Conservation (phyloP, 2,329 filamentous ascomycete species). For the Nothophoma quercina region DNA sequence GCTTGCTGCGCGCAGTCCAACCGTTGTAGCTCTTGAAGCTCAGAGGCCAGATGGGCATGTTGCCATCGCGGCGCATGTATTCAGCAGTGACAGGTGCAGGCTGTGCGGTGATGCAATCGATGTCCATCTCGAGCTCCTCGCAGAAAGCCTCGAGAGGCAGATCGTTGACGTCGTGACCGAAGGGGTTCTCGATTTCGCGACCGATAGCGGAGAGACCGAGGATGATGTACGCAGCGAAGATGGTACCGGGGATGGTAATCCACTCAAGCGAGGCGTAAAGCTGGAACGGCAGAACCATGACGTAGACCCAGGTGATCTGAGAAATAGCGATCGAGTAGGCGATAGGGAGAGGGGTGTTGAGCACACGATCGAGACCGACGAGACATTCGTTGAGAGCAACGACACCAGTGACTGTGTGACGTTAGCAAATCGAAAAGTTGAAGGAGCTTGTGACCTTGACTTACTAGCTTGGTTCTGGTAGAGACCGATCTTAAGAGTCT, state of each 20-base stretch:
- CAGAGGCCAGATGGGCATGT: slow-evolving; percentile 67
- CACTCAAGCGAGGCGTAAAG: slow-evolving; percentile 69
- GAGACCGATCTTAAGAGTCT: slow-evolving; percentile 64
- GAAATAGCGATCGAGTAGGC: slow-evolving; percentile 86
- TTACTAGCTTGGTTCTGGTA: slow-evolving; percentile 64
- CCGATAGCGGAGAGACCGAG: slow-evolving; percentile 79
- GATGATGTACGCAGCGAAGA: slow-evolving; percentile 81
- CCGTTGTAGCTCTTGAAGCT: slow-evolving; percentile 50
- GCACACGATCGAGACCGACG: slow-evolving; percentile 76
- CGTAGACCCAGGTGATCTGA: slow-evolving; percentile 87
- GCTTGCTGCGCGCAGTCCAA: slow-evolving; percentile 48
- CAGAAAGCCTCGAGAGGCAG: slow-evolving; percentile 71
- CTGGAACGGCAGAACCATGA: slow-evolving; percentile 83
- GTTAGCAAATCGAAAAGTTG: background rate
- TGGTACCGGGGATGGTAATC: slow-evolving; percentile 80
- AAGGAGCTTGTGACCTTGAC: slow-evolving; percentile 4
- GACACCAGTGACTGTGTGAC: slow-evolving; percentile 62
- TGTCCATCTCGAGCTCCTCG: slow-evolving; percentile 74
- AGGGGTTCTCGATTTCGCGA: slow-evolving; percentile 84
- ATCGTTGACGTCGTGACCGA: slow-evolving; percentile 85
- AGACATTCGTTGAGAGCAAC: slow-evolving; percentile 74
- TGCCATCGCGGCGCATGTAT: slow-evolving; percentile 59
- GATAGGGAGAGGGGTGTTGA: slow-evolving; percentile 81
- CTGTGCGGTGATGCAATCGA: slow-evolving; percentile 74
- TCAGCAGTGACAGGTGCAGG: slow-evolving; percentile 60